phyloP scores from a whole-genome alignment of 208 protist species.

The Leishmania martiniquensis region DNA sequence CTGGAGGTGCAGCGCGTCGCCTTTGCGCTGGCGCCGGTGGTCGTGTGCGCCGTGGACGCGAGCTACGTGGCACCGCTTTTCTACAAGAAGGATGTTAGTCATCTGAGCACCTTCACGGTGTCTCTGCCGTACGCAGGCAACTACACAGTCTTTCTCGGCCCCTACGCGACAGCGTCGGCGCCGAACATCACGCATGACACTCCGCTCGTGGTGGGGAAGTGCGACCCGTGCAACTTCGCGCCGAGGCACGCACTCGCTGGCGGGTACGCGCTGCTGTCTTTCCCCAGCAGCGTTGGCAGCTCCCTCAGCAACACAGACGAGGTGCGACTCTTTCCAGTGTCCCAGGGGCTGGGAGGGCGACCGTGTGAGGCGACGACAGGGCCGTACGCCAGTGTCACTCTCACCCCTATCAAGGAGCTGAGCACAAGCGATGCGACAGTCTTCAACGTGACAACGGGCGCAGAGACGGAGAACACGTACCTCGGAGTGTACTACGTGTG shows the following conservation, averaged over 20 bases:
- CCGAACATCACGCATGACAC: slow-evolving; percentile 66
- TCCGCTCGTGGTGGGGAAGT: slow-evolving; percentile 54
- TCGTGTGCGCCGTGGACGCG: slow-evolving; percentile 47
- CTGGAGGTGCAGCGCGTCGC: slow-evolving; percentile 49
- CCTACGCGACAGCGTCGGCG: slow-evolving; percentile 23
- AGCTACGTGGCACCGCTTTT: slow-evolving; percentile 52
- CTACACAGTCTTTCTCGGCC: slow-evolving; percentile 79
- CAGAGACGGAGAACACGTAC: slow-evolving; percentile 37
- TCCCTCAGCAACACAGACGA: slow-evolving; percentile 53
- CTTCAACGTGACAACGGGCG: slow-evolving; percentile 56
- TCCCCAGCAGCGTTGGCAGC: slow-evolving; percentile 52
- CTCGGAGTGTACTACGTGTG: slow-evolving; percentile 86
- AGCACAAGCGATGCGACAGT: slow-evolving; percentile 37
- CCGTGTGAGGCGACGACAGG: slow-evolving; percentile 61
- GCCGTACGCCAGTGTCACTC: slow-evolving; percentile 56
- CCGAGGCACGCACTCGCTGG: slow-evolving; percentile 69
- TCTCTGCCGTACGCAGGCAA: slow-evolving; percentile 44
- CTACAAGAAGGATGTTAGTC: slow-evolving; percentile 36
- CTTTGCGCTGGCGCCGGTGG: slow-evolving; percentile 55
- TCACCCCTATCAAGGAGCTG: slow-evolving; percentile 37
- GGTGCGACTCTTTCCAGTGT: slow-evolving; percentile 70
- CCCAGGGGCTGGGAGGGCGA: slow-evolving; percentile 41
- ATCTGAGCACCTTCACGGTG: slow-evolving; percentile 54
- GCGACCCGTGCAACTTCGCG: slow-evolving; percentile 79
- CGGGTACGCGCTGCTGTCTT: slow-evolving; percentile 45